Evolutionary conservation across 768 basidiomycete genomes (phyloP).

Genomic region (Russula earlei): DNA sequence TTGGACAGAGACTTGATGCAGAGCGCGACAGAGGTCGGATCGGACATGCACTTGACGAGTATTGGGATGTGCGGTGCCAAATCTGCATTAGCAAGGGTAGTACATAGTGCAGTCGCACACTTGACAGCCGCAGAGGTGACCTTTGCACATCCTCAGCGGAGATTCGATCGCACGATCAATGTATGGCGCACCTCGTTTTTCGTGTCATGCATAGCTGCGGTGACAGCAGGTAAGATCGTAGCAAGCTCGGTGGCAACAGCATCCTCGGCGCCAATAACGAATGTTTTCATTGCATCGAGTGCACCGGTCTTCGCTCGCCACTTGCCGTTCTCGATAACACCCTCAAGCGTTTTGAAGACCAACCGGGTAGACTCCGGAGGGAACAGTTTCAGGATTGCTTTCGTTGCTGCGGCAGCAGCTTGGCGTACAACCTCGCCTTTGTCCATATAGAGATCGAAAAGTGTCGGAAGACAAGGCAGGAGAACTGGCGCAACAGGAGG

Average conservation of each 20-base stretch:
- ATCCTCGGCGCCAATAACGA: slow-evolving; percentile 60
- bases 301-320: slow-evolving; percentile 95
- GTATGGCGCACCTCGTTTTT: slow-evolving; percentile 67
- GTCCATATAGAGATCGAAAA: slow-evolving; percentile 85
- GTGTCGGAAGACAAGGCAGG: slow-evolving; percentile 61
- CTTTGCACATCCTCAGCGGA: slow-evolving; percentile 30
- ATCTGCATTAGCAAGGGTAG: slow-evolving; percentile 89
- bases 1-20: slow-evolving; percentile 94
- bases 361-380: slow-evolving; percentile 73
- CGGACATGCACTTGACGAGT: slow-evolving; percentile 91
- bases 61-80: slow-evolving; percentile 79
- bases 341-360: slow-evolving; percentile 61
- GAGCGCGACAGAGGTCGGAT: slow-evolving; percentile 77
- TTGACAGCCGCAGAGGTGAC: slow-evolving; percentile 82
- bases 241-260: slow-evolving; percentile 79
- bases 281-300: slow-evolving; percentile 72
- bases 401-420: slow-evolving; percentile 73
- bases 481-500: slow-evolving; percentile 62
- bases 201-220: slow-evolving; percentile 91
- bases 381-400: slow-evolving; percentile 72
- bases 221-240: slow-evolving; percentile 74
- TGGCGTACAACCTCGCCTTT: slow-evolving; percentile 86
- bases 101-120: slow-evolving; percentile 82
- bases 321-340: slow-evolving; percentile 74
- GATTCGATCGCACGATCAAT: slow-evolving; percentile 2